Evolutionary conservation across 2,329 filamentous ascomycete species (phyloP), one percentile per base, ranked within the genome.

Genomic region (Trichoderma aggressivum): DNA sequence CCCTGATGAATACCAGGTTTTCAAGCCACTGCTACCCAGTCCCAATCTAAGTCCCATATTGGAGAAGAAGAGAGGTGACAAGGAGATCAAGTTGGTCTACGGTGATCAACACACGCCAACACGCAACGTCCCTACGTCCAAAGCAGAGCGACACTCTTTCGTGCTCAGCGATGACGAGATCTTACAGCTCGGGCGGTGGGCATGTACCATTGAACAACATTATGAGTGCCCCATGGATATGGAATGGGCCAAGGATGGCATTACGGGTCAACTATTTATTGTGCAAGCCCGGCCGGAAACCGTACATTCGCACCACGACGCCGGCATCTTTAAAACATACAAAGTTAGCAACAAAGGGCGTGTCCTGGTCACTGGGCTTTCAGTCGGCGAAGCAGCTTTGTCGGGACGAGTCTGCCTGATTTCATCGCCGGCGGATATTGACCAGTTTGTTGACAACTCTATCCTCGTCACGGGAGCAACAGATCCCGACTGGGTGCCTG

Each of bases 1-100:
- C 68, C 80, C 80, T 1, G 81, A 82, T 55, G 80, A 82, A 47
- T 82, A 81, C 59, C 80, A 81, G 18, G 75, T 81, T 36, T 82
- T 81, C 74, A 82, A 82, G 50, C 79, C 79, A 7, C 77, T 81
- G 2, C 67, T 82, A 1, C 61, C 59, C 3, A 50, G 80, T 12
- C 8, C 61, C 8, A 74, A 72, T 4, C 68, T 80, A 0, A 70
- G 74, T 2, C 80, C 80, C 0, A 81, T 81, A 24, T 75, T 81
- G 6, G 71, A 78, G n/a, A 80, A 80, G 73, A 80, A 77, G 66
- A 73, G 76, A 8, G 80, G 80, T 28, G 77, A 79, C 24, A 82
- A 82, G 65, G 70, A 68, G 0, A 73, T 79, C 36, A 82, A 81
- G 71, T 78, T 81, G 78, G 67, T 82, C 6, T 80, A 79, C 21